Conservation (phyloP, 495 filamentous ascomycete species). For the Lasiosphaeria hispida region DNA sequence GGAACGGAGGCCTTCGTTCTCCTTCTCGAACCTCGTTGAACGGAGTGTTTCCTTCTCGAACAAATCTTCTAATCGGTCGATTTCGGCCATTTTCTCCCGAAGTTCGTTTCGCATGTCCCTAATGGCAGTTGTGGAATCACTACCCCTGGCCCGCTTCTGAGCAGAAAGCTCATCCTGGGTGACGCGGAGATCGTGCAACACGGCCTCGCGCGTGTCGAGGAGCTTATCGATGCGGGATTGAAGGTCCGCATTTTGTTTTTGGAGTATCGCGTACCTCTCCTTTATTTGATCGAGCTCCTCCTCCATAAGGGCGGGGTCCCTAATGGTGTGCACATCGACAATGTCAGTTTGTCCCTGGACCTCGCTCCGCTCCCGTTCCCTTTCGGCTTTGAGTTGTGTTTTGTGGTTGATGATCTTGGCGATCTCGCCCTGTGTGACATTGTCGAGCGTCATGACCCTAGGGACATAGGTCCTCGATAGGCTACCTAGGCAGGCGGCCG, state of each 20-base stretch:
- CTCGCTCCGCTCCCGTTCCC: constrained; percentile 23
- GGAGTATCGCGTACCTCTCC: constrained; percentile 27
- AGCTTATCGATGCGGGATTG: constrained; percentile 35
- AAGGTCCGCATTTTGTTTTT: constrained; percentile 34
- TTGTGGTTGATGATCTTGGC: constrained; percentile 33
- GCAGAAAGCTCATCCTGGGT: constrained; percentile 32
- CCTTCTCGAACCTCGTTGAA: constrained; percentile 36
- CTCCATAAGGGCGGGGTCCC: constrained; percentile 35
- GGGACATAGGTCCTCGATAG: constrained; percentile 55
- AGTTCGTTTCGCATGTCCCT: constrained; percentile 42
- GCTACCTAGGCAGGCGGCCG: constrained; percentile 59
- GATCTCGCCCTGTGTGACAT: constrained; percentile 33
- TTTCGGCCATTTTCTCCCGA: constrained; percentile 36
- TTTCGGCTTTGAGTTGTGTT: constrained; percentile 29
- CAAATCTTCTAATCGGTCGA: constrained; percentile 37
- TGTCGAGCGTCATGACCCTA: constrained; percentile 35
- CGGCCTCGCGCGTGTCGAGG: constrained; percentile 28
- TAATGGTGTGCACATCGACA: constrained; percentile 15
- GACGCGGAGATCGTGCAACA: constrained; percentile 25
- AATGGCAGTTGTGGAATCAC: constrained; percentile 27
- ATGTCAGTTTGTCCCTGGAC: constrained; percentile 13
- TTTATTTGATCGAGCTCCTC: constrained; percentile 32
- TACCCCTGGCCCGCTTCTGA: constrained; percentile 29
- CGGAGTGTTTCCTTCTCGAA: constrained; percentile 34
- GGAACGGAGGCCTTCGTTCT: constrained; percentile 44